Conservation (phyloP, 1,284 basidiomycete genomes). For the Meripilus lineatus region DNA sequence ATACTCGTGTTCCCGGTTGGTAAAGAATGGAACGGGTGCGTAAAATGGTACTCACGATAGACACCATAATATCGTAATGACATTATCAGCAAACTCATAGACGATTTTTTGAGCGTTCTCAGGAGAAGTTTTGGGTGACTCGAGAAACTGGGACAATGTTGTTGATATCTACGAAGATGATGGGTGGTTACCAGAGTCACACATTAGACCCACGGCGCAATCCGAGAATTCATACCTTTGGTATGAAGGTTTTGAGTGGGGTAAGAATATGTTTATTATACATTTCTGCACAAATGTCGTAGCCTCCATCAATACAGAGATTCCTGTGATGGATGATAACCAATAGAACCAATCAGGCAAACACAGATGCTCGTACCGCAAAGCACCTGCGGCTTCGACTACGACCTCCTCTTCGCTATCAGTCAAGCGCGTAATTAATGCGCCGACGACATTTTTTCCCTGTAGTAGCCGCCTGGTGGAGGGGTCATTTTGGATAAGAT, state of each 20-base stretch:
- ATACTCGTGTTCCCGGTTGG: slow-evolving; percentile 30
- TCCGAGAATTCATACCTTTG: slow-evolving; percentile 53
- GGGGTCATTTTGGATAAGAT: slow-evolving; percentile 85
- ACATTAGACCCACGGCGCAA: neutral
- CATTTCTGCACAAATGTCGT: slow-evolving; percentile 93
- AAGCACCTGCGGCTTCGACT: slow-evolving; percentile 79
- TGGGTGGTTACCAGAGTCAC: neutral
- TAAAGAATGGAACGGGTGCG: neutral
- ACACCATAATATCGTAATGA: slow-evolving; percentile 90
- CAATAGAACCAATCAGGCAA: neutral
- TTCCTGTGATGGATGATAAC: slow-evolving; percentile 49
- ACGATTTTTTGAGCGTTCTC: slow-evolving; percentile 73
- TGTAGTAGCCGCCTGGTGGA: slow-evolving; percentile 85
- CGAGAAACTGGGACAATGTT: slow-evolving; percentile 66
- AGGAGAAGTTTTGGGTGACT: slow-evolving; percentile 50
- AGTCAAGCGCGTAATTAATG: slow-evolving; percentile 76
- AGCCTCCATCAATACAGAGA: slow-evolving; percentile 89
- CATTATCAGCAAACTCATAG: slow-evolving; percentile 85
- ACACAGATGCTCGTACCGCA: slow-evolving; percentile 49
- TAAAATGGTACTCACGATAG: slow-evolving; percentile 66
- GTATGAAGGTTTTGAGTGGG: slow-evolving; percentile 67
- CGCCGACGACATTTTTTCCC: slow-evolving; percentile 86
- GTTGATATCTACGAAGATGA: slow-evolving; percentile 58
- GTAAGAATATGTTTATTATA: slow-evolving; percentile 90
- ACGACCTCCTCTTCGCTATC: slow-evolving; percentile 85